phyloP scores from a whole-genome alignment of 129 eudicot species.

The Centella asiatica region DNA sequence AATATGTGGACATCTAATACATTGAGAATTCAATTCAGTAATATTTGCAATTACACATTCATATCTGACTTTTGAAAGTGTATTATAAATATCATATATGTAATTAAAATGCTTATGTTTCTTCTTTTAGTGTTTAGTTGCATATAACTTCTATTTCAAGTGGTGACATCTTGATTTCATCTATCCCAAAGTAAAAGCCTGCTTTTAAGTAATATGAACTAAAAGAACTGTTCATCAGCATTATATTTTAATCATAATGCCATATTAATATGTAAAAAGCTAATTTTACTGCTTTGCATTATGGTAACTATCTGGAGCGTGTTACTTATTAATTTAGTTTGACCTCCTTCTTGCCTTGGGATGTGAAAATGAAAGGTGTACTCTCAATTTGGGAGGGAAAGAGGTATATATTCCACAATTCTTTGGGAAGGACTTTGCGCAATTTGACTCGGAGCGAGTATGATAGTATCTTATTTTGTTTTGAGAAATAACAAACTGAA shows the following conservation, averaged over 20 bases:
- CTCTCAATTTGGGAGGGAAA: neutral
- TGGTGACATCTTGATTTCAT: slow-evolving; percentile 2
- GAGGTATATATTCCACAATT: neutral
- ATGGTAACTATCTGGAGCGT: neutral
- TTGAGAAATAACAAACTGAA: neutral
- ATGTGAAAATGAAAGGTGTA: neutral
- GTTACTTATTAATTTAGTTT: too few relatives aligned
- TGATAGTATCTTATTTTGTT: neutral
- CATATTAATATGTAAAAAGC: too few relatives aligned
- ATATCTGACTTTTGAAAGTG: neutral
- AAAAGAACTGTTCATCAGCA: too few relatives aligned
- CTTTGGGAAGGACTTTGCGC: too few relatives aligned
- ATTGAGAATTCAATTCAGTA: slow-evolving; percentile 1
- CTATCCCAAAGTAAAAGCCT: too few relatives aligned
- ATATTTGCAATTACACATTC: neutral
- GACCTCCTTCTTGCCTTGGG: too few relatives aligned
- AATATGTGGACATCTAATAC: slow-evolving; percentile 9
- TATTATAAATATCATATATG: neutral
- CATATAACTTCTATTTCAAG: neutral
- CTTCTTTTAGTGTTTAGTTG: too few relatives aligned
- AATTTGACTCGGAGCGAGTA: neutral
- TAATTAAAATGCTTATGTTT: neutral
- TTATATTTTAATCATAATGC: too few relatives aligned
- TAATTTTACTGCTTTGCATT: neutral
- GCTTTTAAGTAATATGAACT: too few relatives aligned